Percentiles rank a stretch among this genome's conserved stretches.
Evolutionary conservation across 225 moss, liverwort and hornwort species (phyloP).

Genomic region (Pleurozium schreberi): DNA sequence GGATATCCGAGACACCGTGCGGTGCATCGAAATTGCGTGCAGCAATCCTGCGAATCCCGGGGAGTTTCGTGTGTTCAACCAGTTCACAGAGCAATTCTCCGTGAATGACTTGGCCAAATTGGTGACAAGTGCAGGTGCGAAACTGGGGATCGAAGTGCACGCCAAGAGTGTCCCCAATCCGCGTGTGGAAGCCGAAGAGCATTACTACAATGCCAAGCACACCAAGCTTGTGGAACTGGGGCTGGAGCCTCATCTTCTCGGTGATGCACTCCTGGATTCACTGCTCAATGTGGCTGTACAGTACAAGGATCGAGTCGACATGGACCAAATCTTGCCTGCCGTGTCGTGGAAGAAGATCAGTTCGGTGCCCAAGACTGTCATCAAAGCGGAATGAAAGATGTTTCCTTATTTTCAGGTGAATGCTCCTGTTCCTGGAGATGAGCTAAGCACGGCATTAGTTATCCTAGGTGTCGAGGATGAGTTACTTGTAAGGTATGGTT

Average conservation of each 20-base stretch:
- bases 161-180: conserved; percentile 74
- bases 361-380: conserved; percentile 66
- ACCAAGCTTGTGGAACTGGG: conserved; percentile 90
- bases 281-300: conserved; percentile 85
- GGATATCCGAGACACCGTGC: conserved; percentile 89
- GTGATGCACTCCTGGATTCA: conserved; percentile 80
- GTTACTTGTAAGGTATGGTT: neutral
- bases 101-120: conserved; percentile 81
- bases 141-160: conserved; percentile 67
- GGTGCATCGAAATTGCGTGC: conserved; percentile 88
- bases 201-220: conserved; percentile 98
- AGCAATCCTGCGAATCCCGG: conserved; percentile 69
- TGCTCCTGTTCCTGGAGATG: neutral
- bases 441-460: neutral
- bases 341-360: conserved; percentile 92
- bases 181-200: conserved; percentile 86
- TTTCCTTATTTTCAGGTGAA: neutral
- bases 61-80: conserved; percentile 94
- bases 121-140: conserved; percentile 74
- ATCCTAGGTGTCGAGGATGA: neutral
- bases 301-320: conserved; percentile 69
- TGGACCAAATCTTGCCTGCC: conserved; percentile 81
- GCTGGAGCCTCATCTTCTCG: conserved; percentile 71
- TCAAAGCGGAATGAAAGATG: conserved; percentile 33
- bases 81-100: conserved; percentile 95